A percentile compares a stretch with the other conserved stretches of the same genome.
Conservation (phyloP, 768 basidiomycete genomes). For the Daedaleopsis sinensis region DNA sequence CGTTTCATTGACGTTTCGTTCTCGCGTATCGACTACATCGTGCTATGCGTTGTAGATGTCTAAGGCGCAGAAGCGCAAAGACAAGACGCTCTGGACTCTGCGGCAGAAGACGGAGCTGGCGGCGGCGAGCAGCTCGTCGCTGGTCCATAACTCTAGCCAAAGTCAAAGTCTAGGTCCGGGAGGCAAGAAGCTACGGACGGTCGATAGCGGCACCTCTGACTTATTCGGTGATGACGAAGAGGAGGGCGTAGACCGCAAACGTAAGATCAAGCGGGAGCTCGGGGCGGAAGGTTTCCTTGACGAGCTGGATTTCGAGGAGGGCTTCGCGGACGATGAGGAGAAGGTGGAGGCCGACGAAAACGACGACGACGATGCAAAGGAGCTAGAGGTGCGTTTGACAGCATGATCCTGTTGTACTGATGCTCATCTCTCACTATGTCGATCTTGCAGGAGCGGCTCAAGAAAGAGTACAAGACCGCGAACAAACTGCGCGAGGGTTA, state of each 20-base stretch:
- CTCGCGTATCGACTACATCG: slow-evolving; percentile 19
- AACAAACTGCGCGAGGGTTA: slow-evolving; percentile 74
- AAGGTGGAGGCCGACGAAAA: slow-evolving; percentile 65
- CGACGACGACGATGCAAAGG: slow-evolving; percentile 85
- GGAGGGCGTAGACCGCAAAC: slow-evolving; percentile 40
- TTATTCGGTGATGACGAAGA: slow-evolving; percentile 70
- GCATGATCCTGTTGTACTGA: too few species aligned
- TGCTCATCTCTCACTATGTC: not conserved
- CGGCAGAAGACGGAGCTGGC: slow-evolving; percentile 40
- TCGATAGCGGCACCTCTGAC: slow-evolving; percentile 65
- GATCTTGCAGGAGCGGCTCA: slow-evolving; percentile 68
- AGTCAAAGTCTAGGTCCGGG: slow-evolving; percentile 74
- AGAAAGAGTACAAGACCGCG: slow-evolving; percentile 78
- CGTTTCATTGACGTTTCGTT: slow-evolving; percentile 26
- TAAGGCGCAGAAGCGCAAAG: slow-evolving; percentile 71
- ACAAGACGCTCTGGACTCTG: slow-evolving; percentile 71
- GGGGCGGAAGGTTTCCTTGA: slow-evolving; percentile 83
- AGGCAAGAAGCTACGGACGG: slow-evolving; percentile 64
- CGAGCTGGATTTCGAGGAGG: slow-evolving; percentile 81
- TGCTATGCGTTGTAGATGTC: slow-evolving; percentile 39
- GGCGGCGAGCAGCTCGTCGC: slow-evolving; percentile 43
- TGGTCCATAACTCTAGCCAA: slow-evolving; percentile 51
- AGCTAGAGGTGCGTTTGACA: slow-evolving; percentile 61
- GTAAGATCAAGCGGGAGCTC: slow-evolving; percentile 56
- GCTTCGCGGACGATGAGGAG: slow-evolving; percentile 89